Evolutionary conservation across 495 filamentous ascomycete genomes (phyloP).

Genomic region (Durotheca rogersii): DNA sequence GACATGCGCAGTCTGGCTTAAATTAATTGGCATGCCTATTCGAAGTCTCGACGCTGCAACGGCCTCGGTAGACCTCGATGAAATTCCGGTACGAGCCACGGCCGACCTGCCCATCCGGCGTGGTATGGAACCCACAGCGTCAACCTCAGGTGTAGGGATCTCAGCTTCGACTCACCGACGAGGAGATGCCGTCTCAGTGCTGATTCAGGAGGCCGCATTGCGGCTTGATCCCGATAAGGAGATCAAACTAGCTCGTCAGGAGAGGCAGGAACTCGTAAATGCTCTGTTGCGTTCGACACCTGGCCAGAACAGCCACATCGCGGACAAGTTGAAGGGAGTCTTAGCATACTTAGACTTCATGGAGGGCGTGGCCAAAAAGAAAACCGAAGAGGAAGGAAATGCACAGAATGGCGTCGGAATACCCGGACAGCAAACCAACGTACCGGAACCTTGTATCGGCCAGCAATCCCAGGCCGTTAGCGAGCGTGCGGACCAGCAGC

Average conservation of each 20-base stretch:
- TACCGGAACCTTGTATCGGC: too few relatives aligned
- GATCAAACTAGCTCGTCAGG: background rate
- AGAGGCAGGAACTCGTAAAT: background rate
- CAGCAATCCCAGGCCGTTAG: too few relatives aligned
- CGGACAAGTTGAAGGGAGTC: background rate
- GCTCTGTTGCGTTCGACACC: too few relatives aligned
- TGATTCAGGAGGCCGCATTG: background rate
- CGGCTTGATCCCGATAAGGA: background rate
- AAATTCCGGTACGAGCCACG: background rate
- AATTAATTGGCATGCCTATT: conserved; percentile 17
- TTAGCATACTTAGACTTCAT: background rate
- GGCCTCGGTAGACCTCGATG: background rate
- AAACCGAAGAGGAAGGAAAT: background rate
- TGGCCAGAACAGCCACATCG: too few relatives aligned
- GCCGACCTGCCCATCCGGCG: background rate
- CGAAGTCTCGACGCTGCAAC: background rate
- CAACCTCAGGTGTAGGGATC: background rate
- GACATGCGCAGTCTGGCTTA: conserved; percentile 17
- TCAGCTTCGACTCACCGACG: background rate
- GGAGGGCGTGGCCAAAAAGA: background rate
- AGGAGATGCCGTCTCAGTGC: background rate
- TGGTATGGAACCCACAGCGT: background rate
- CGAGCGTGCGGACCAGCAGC: too few relatives aligned
- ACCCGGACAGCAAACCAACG: too few relatives aligned
- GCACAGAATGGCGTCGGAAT: background rate